Evolutionary conservation across 495 filamentous ascomycete genomes (phyloP).

Genomic region (Haplographium delicatum): DNA sequence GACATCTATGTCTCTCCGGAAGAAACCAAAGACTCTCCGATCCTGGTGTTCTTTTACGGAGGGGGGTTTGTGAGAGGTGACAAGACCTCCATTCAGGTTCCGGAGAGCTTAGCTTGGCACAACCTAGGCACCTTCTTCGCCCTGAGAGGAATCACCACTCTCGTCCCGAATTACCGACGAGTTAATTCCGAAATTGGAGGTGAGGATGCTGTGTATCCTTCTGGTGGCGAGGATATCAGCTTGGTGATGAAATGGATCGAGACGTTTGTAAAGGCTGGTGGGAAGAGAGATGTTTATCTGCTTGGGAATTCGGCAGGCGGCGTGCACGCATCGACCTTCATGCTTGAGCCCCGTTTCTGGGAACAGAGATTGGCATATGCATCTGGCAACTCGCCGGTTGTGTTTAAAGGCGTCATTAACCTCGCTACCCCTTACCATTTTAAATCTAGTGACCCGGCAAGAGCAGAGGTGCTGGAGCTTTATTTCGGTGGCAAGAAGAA

Average conservation of each 20-base stretch:
- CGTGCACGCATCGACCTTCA: conserved; percentile 34
- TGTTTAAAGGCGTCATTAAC: conserved; percentile 29
- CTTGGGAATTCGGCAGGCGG: conserved; percentile 42
- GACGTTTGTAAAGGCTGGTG: conserved; percentile 19
- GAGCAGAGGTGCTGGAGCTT: conserved; percentile 22
- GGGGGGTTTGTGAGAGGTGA: conserved; percentile 35
- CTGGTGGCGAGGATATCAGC: conserved; percentile 29
- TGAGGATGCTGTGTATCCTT: conserved; percentile 15
- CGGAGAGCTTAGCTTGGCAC: conserved; percentile 29
- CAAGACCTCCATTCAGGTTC: conserved; percentile 26
- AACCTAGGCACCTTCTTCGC: conserved; percentile 41
- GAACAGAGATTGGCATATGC: conserved; percentile 22
- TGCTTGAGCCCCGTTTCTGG: conserved; percentile 28
- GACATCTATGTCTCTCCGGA: conserved; percentile 35
- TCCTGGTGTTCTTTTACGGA: conserved; percentile 40
- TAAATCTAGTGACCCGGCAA: conserved; percentile 7
- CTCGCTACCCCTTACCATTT: conserved; percentile 39
- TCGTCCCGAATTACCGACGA: conserved; percentile 38
- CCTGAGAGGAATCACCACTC: conserved; percentile 29
- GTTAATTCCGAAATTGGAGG: conserved; percentile 20
- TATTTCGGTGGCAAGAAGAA: conserved; percentile 29
- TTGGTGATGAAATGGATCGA: conserved; percentile 34
- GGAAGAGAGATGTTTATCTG: conserved; percentile 32
- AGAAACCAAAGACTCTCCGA: conserved; percentile 18
- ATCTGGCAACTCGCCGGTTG: conserved; percentile 20